A percentile compares a stretch with the other conserved stretches of the same genome.
Evolutionary conservation across 169 alveolate genomes (phyloP).

Genomic region (Prorocentrum cordatum): DNA sequence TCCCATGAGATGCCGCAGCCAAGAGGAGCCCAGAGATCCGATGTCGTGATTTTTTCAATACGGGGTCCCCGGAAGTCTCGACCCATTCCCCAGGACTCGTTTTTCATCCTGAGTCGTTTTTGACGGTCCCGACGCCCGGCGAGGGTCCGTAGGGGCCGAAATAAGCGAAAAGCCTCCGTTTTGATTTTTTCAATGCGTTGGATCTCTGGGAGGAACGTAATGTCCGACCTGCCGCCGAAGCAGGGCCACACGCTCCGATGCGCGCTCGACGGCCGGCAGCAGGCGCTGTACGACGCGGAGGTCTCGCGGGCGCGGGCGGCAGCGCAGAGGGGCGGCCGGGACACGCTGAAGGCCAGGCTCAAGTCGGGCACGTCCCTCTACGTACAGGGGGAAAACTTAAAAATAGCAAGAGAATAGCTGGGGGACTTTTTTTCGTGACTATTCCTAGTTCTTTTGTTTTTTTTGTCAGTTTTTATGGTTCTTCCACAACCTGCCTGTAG

Average conservation of each 20-base stretch:
- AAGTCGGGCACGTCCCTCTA: background rate
- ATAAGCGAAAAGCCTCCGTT: too few species aligned
- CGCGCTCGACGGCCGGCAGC: background rate
- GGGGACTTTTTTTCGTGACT: background rate
- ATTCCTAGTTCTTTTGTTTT: background rate
- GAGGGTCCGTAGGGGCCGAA: too few species aligned
- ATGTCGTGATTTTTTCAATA: too few species aligned
- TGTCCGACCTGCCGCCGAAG: conserved; percentile 31
- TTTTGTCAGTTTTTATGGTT: background rate
- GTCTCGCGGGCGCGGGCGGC: background rate
- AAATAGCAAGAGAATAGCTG: background rate
- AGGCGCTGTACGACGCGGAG: conserved; percentile 10
- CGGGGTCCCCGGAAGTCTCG: too few species aligned
- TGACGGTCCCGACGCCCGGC: too few species aligned
- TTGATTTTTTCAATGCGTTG: too few species aligned
- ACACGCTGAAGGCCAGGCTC: background rate
- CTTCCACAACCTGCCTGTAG: background rate
- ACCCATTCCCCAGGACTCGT: too few species aligned
- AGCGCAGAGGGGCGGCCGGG: background rate
- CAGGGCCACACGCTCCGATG: background rate
- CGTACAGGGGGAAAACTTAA: background rate
- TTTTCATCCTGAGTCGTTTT: too few species aligned
- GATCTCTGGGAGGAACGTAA: conserved; percentile 22
- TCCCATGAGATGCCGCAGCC: too few species aligned
- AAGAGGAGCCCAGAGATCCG: too few species aligned